Base-by-base conservation (phyloP, 768 basidiomycete species). In the Daedalea quercina region DNA sequence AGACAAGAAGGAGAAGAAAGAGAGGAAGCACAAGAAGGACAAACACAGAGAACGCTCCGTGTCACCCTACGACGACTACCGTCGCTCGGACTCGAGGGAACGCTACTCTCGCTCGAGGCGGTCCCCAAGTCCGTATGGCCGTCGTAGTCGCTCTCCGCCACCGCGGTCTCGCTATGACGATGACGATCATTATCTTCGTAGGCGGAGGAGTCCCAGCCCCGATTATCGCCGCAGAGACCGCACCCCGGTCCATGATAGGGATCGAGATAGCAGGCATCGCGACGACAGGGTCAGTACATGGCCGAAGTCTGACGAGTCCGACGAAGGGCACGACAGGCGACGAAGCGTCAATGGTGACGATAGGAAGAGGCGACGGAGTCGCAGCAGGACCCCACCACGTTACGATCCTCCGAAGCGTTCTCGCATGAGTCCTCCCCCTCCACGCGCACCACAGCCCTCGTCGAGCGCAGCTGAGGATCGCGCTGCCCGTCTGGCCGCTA, bases 401-500 rank as follows among this genome's bases (percentile, higher is more conserved):
- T 63, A 63, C n/a, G 60, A 64, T 9, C 63, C 69, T 20, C 55
- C 63, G 37, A 87, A 84, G 58, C 82, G 81, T 31, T 61, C 74
- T 19, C 80, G 81, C 50, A 69, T 70, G 40, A 76, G 73, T 40
- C 72, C 72, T 24, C 45, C 55, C 19, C 59, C 57, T 7, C 53
- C 65, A 46, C 65, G 60, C 25, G 60, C 62, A 23, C 44, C 45
- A 9, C 15, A 44, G 2, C 59, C 60, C 23, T 25, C 53, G 26
- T 48, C 63, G 31, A 60, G 65, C 47, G 54, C 60, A 48, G 64
- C 69, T 8, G 74, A 77, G 1, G 86, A 85, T 25, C 85, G 94
- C 31, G 84, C 84, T 2, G 87, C 89, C 24, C 84, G 90, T n/a
- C 74, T 98, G 25, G 94, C 91, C 0, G 87, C 92, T 3, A 98